These are phyloP conservation scores for Spatholobus suberectus DNA, from an alignment of 306 rosid genomes.

Conservation along the genomic window DNA sequence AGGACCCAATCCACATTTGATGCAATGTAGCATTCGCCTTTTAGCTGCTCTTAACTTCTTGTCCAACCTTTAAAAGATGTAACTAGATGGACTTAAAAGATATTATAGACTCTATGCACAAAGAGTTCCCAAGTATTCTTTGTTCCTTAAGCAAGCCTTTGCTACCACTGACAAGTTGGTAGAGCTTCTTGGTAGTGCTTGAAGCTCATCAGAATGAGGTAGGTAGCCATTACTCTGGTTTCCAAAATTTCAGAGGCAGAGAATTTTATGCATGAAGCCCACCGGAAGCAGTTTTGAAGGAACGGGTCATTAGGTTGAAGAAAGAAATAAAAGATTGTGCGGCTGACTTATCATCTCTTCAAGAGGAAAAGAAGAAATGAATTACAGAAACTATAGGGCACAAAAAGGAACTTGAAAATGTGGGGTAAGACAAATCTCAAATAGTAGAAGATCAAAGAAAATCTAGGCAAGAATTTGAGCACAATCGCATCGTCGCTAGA, in stretches of 20 bases:
- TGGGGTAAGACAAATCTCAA: background rate
- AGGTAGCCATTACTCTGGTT: background rate
- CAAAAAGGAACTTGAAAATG: constrained; percentile 13
- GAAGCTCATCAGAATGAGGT: background rate
- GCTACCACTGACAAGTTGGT: background rate
- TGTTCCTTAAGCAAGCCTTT: constrained; percentile 38
- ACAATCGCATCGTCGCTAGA: background rate
- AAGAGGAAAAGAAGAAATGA: constrained; percentile 32
- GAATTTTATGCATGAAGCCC: background rate
- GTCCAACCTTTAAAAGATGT: constrained; percentile 21
- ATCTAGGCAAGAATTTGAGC: constrained; percentile 4
- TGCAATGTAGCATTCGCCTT: constrained; percentile 23
- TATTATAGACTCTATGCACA: constrained; percentile 17
- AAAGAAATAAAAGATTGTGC: constrained; percentile 21
- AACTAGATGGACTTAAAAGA: constrained; percentile 9
- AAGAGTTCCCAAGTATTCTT: constrained; percentile 29
- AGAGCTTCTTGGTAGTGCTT: too few relatives aligned
- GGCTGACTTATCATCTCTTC: constrained; percentile 14
- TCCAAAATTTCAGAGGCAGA: constrained; percentile 23
- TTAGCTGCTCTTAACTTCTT: constrained; percentile 41
- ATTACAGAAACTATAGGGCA: constrained; percentile 11
- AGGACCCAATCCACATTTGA: background rate
- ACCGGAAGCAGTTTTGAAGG: constrained; percentile 22
- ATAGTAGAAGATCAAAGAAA: constrained; percentile 37
- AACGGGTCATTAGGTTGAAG: background rate